A percentile compares a stretch with the other conserved stretches of the same genome.
phyloP scores from a whole-genome alignment of 2,329 filamentous ascomycete genomes.

The Ambrosiella cleistominuta region DNA sequence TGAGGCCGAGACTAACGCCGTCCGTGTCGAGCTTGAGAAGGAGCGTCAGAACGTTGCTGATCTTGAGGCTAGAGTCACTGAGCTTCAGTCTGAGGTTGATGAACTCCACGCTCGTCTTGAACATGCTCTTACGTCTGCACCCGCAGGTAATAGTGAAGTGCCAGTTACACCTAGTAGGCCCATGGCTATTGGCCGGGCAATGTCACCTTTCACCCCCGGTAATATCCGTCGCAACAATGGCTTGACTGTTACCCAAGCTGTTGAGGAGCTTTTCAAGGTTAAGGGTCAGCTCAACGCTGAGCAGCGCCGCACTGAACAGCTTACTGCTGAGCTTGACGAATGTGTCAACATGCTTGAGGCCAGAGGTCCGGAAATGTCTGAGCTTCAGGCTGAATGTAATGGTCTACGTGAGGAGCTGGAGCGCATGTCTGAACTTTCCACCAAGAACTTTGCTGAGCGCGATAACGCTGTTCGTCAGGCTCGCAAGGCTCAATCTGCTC shows the following conservation, averaged over 20 bases:
- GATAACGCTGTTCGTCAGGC: slow-evolving; percentile 63
- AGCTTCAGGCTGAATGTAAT: slow-evolving; percentile 64
- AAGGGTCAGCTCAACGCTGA: slow-evolving; percentile 60
- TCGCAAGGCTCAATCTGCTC: slow-evolving; percentile 59
- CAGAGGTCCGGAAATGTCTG: slow-evolving; percentile 73
- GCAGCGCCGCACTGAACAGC: slow-evolving; percentile 54
- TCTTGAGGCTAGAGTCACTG: slow-evolving; percentile 30
- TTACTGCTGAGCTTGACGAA: slow-evolving; percentile 63
- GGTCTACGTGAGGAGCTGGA: slow-evolving; percentile 64
- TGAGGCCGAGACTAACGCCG: slow-evolving; percentile 38
- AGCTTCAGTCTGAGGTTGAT: slow-evolving; percentile 36
- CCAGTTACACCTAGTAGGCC: slow-evolving; percentile 46
- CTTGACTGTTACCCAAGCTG: slow-evolving; percentile 42
- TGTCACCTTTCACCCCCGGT: slow-evolving; percentile 45
- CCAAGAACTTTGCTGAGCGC: slow-evolving; percentile 64
- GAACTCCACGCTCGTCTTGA: slow-evolving; percentile 32
- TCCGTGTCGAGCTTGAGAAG: slow-evolving; percentile 40
- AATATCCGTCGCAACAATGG: slow-evolving; percentile 37
- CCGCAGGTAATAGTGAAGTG: slow-evolving; percentile 24
- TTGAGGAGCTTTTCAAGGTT: slow-evolving; percentile 46
- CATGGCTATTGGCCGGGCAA: slow-evolving; percentile 35
- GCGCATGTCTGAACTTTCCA: slow-evolving; percentile 69
- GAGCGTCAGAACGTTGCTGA: slow-evolving; percentile 29
- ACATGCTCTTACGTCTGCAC: slow-evolving; percentile 17
- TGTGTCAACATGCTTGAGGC: slow-evolving; percentile 73